These are phyloP conservation scores for Colletotrichum costaricense DNA, from an alignment of 2,329 filamentous ascomycete genomes.

Conservation along the genomic window DNA sequence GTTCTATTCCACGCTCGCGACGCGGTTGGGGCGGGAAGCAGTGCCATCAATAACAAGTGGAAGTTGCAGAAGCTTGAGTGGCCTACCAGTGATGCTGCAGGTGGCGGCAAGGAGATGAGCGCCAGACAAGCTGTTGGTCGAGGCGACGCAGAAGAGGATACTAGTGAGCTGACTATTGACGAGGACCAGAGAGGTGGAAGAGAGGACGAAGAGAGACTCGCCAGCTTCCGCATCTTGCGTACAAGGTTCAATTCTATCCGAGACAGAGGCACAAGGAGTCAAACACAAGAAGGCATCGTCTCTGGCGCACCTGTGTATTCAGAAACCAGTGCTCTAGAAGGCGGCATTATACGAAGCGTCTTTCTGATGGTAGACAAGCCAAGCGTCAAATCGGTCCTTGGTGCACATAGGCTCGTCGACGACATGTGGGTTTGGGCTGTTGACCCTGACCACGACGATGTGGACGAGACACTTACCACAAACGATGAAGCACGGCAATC, in stretches of 20 bases:
- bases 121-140: neutral
- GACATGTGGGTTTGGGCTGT: slow-evolving; percentile 20
- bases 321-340: neutral
- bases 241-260: neutral
- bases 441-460: neutral
- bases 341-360: neutral
- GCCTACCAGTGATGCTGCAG: neutral
- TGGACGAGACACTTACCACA: neutral
- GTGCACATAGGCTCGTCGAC: neutral
- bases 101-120: neutral
- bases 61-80: neutral
- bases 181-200: neutral
- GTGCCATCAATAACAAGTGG: neutral
- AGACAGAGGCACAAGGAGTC: neutral
- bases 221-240: neutral
- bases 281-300: neutral
- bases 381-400: neutral
- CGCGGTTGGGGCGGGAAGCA: neutral
- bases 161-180: neutral
- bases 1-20: neutral
- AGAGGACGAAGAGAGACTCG: neutral
- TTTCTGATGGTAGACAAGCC: neutral
- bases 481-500: no score
- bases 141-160: neutral
- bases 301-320: neutral